phyloP scores from a whole-genome alignment of 352 stramenopile genomes.

The Globisporangium perplexum region DNA sequence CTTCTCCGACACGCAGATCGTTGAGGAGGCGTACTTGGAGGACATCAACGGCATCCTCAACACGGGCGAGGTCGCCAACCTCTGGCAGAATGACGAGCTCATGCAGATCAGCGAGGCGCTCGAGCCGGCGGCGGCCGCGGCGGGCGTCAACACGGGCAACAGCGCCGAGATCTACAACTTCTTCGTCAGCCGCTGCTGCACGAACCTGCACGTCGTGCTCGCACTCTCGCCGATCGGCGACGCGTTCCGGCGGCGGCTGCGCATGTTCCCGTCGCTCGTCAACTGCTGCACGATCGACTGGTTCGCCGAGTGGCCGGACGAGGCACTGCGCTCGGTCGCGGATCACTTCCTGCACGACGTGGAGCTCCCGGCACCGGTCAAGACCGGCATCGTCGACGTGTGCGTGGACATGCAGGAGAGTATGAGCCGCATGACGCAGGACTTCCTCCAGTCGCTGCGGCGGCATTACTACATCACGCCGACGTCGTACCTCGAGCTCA shows the following conservation, averaged over 20 bases:
- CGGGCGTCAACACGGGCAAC: conserved; percentile 69
- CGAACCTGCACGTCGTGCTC: conserved; percentile 93
- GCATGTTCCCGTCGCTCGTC: conserved; percentile 95
- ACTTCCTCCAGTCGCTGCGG: conserved; percentile 84
- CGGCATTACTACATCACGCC: conserved; percentile 96
- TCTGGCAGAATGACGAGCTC: conserved; percentile 89
- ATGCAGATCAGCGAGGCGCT: conserved; percentile 77
- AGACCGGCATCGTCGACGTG: conserved; percentile 89
- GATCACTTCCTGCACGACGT: conserved; percentile 90
- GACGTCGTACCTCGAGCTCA: conserved; percentile 93
- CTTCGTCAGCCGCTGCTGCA: conserved; percentile 86
- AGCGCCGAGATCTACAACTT: conserved; percentile 85
- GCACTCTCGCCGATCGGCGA: conserved; percentile 92
- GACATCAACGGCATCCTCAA: conserved; percentile 94
- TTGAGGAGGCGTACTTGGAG: conserved; percentile 90
- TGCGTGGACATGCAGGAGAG: conserved; percentile 95
- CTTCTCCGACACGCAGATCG: conserved; percentile 92
- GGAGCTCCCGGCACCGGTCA: conserved; percentile 69
- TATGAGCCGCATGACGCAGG: conserved; percentile 72
- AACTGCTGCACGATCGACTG: conserved; percentile 97
- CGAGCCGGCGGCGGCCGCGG: conserved; percentile 47
- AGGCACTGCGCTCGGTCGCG: conserved; percentile 91
- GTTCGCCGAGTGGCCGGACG: conserved; percentile 94
- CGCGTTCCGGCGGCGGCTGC: conserved; percentile 88
- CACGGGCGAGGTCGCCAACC: conserved; percentile 90